Conservation (phyloP, 129 eudicot genomes). For the Chrysanthemum seticuspe region DNA sequence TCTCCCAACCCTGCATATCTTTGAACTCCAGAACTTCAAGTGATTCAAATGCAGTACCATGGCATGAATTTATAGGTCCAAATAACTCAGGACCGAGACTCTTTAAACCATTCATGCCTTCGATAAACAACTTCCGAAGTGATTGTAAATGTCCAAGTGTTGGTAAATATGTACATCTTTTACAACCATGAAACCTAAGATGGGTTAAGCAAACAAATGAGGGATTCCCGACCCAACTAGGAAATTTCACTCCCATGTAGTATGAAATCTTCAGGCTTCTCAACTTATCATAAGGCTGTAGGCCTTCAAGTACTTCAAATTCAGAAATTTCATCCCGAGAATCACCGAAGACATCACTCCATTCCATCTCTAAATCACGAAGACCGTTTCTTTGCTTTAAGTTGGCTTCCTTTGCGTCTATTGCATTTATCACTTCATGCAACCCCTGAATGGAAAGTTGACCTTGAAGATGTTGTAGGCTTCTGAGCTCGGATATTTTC, state of each 20-base stretch:
- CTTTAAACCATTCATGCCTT: constrained; percentile 34
- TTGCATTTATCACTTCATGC: constrained; percentile 31
- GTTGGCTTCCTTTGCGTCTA: constrained; percentile 43
- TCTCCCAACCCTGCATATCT: constrained; percentile 25
- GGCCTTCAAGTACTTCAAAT: constrained; percentile 30
- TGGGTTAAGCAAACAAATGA: constrained; percentile 29
- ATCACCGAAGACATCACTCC: constrained; percentile 31
- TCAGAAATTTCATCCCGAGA: constrained; percentile 18
- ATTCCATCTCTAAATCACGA: constrained; percentile 35
- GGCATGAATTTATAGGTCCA: constrained; percentile 8
- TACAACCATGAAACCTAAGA: constrained; percentile 31
- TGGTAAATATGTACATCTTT: constrained; percentile 37
- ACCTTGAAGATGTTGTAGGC: constrained; percentile 30
- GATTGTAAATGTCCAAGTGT: constrained; percentile 45
- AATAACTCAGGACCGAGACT: constrained; percentile 36
- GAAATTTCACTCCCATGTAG: constrained; percentile 39
- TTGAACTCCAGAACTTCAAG: constrained; percentile 16
- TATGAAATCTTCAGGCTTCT: constrained; percentile 18
- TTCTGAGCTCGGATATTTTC: constrained; percentile 30
- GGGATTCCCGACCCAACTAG: constrained; percentile 50
- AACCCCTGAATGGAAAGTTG: constrained; percentile 38
- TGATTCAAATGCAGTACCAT: constrained; percentile 34
- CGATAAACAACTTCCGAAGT: constrained; percentile 33
- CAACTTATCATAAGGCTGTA: constrained; percentile 39
- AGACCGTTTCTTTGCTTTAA: constrained; percentile 32